Evolutionary conservation across 352 stramenopile genomes (phyloP), one percentile per base, ranked within the genome.

Genomic region (Pythium folliculosum): DNA sequence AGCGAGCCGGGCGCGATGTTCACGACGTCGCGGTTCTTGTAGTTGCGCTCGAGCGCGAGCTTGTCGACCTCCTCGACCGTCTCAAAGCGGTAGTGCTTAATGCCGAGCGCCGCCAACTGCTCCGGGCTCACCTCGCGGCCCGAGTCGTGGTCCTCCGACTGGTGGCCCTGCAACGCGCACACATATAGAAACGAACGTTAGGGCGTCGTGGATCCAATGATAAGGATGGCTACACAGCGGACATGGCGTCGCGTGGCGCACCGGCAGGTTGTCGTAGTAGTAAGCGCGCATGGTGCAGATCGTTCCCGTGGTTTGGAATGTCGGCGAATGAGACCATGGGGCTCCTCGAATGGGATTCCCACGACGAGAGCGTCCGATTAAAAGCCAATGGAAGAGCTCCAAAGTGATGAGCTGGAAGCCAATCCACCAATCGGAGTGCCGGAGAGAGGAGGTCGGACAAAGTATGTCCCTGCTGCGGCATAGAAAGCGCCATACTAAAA

Each of bases 231-330:
- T 14, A 7, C 35, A 40, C 35, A 13, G 35, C 19, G 14, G 9
- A 44, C 14, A 16, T 13, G n/a, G 40, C 40, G 40, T 16, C 40
- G n/a, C 16, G 3, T 7, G 12, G 35, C 54, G 5, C 60, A 70
- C 65, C 38, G 65, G 65, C 44, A 71, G 51, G 59, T 71, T 71
- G 58, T 71, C 65, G 58, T 67, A 71, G 58, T 71, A 71, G 65
- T 71, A 71, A 8, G 65, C 65, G n/a, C 65, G 65, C 65, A 71
- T 71, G 12, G 43, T 50, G 44, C 9, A 22, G 3, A 25, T 49
- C 12, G 40, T 62, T 53, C 38, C 38, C 25, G 16, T 38, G 14
- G 9, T 25, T 3, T 8, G 21, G 25, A 25, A 59, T 23, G 17
- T 69, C n/a, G 47, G 35, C 53, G 54, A 69, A 63, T 69, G 63